Base-by-base conservation (phyloP, 2,329 filamentous ascomycete genomes). In the Colletotrichum sp. region DNA sequence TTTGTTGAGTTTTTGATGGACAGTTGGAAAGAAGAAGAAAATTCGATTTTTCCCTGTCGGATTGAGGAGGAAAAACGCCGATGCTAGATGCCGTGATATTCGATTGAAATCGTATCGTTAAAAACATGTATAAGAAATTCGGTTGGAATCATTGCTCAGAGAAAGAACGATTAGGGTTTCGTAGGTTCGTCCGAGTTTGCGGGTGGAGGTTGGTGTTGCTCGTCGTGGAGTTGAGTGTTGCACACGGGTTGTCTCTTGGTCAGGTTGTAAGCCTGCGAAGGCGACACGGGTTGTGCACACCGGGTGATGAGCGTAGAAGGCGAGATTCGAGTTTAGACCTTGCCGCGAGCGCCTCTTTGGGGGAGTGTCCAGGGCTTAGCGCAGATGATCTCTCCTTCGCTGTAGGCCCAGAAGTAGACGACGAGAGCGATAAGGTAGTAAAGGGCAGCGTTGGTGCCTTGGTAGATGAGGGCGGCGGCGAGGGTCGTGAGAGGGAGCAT, bases 331-430 rank as follows among this genome's bases (percentile, higher is more conserved):
- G 8, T 64, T 66, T 77, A 67, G 57, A 73, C 73, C 30, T 62
- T 59, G n/a, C 68, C 71, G 13, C 79, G 77, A 24, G 83, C 81
- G 60, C 86, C 86, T 79, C 90, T 87, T 81, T 91, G 89, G 4
- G 93, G 93, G 66, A 95, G 86, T 66, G 93, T 93, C 93, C 93
- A 95, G 18, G 93, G 93, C 80, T 92, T 90, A 62, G 91, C 87
- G 83, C 93, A 94, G 71, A 95, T 91, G 73, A 93, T 90, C 92
- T 99, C 97, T 86, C 97, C 97, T 86, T 99, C 96, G 81, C 94
- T 97, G 82, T 98, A 99, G 2, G 95, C 97, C 96, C 96, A 98
- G 81, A 99, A 98, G 85, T 99, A 99, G 16, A 97, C 93, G 9
- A 88, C 89, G 87, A 98, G 93, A 24, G 94, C 96, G 77, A 98